phyloP scores from a whole-genome alignment of 495 filamentous ascomycete genomes.

The Aspergillus panamensis region DNA sequence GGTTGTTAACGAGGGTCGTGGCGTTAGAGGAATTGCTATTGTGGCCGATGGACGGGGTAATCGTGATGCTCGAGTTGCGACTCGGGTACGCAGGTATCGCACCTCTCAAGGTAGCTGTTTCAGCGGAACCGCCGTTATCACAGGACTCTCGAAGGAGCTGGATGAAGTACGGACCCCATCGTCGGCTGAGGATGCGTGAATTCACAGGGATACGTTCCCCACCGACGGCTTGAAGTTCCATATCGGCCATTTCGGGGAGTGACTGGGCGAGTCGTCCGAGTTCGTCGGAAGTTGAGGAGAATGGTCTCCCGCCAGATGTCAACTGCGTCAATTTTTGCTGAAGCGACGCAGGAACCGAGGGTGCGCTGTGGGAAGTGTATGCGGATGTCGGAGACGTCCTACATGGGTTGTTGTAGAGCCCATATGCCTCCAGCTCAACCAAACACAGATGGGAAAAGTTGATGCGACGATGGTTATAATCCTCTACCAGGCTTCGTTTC shows the following conservation, averaged over 20 bases:
- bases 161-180: constrained; percentile 95
- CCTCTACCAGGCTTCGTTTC: constrained; percentile 89
- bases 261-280: constrained; percentile 76
- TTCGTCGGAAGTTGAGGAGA: constrained; percentile 71
- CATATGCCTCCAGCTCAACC: constrained; percentile 95
- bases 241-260: constrained; percentile 85
- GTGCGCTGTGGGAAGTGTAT: constrained; percentile 75
- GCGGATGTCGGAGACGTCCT: constrained; percentile 70
- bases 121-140: constrained; percentile 41
- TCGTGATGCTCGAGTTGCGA: constrained; percentile 81
- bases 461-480: constrained; percentile 96
- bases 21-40: constrained; percentile 59
- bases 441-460: constrained; percentile 96
- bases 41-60: constrained; percentile 65
- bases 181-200: constrained; percentile 75
- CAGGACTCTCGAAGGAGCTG: constrained; percentile 78
- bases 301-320: constrained; percentile 65
- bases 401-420: constrained; percentile 90
- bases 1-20: constrained; percentile 52
- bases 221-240: constrained; percentile 88
- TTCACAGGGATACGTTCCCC: constrained; percentile 93
- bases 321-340: constrained; percentile 56
- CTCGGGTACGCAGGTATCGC: constrained; percentile 37
- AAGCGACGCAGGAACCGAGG: constrained; percentile 54
- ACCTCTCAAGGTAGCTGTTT: constrained; percentile 53